Evolutionary conservation across 2,329 filamentous ascomycete species (phyloP).

Genomic region (Ceratocystis cacaofunesta): DNA sequence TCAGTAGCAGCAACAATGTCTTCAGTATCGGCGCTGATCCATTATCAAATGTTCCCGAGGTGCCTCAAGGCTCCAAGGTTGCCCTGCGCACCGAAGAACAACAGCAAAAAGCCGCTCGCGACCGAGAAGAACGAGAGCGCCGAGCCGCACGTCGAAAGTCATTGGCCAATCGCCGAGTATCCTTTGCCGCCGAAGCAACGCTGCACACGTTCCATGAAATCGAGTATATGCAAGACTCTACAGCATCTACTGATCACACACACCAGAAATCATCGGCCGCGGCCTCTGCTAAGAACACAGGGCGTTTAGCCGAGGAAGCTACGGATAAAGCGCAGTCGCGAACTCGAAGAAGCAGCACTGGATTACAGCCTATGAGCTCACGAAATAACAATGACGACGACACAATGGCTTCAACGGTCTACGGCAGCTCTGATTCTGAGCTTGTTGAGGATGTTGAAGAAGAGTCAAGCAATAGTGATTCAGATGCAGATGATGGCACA

Average conservation of each 20-base stretch:
- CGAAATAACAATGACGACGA: slow-evolving; percentile 52
- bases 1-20: background rate
- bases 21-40: slow-evolving; percentile 13
- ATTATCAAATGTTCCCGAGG: slow-evolving; percentile 17
- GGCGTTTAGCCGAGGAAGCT: background rate
- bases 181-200: slow-evolving; percentile 92
- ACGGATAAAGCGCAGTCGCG: slow-evolving; percentile 28
- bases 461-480: slow-evolving; percentile 34
- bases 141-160: slow-evolving; percentile 86
- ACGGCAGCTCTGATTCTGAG: slow-evolving; percentile 48
- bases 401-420: slow-evolving; percentile 61
- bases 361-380: slow-evolving; percentile 35
- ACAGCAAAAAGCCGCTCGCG: slow-evolving; percentile 52
- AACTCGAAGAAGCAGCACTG: slow-evolving; percentile 47
- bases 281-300: background rate
- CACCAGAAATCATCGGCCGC: slow-evolving; percentile 33
- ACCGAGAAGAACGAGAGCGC: slow-evolving; percentile 58
- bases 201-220: slow-evolving; percentile 94
- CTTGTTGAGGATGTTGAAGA: slow-evolving; percentile 38
- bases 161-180: slow-evolving; percentile 81
- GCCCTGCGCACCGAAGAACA: slow-evolving; percentile 55
- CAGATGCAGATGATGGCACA: slow-evolving; percentile 58
- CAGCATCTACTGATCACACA: slow-evolving; percentile 62
- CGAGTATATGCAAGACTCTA: slow-evolving; percentile 76
- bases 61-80: slow-evolving; percentile 33